Evolutionary conservation across 1,284 basidiomycete genomes (phyloP), one percentile per base, ranked within the genome.

Genomic region (Apiotrichum laibachii): DNA sequence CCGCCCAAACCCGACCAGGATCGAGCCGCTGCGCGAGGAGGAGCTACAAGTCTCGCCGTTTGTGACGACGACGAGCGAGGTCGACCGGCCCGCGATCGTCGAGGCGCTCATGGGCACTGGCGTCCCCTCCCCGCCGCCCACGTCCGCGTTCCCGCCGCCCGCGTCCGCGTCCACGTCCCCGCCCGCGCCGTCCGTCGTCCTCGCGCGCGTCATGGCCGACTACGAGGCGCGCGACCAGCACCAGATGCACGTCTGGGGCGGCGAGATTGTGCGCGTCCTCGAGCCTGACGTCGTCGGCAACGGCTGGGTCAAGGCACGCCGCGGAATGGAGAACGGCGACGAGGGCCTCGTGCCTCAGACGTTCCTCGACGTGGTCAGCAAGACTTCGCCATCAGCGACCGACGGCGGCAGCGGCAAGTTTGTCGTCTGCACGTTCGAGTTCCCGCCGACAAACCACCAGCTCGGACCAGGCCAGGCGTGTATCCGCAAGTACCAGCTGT

Each of bases 11-110:
- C 48, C 56, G 1, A 48, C 44, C 13, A 46, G 33, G 10, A 53
- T 46, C 15, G 60, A 66, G 49, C 65, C 65, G 2, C 48, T 66
- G 3, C 59, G 62, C 16, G 65, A 64, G 37, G 61, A 61, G 39
- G 65, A 66, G 40, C 33, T 55, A 21, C 56, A 58, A 10, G 60
- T 66, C 9, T 64, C 62, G 34, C 65, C 65, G 9, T 66, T 60
- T 46, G 47, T 66, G 13, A 34, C 53, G 4, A 26, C 37, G 2
- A 18, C 21, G 6, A 12, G 19, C n/a, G 61, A 58, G 13, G 40
- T 49, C 8, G 57, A 64, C 53, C 54, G 57, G 15, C 40, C 47
- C n/a, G 64, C 60, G 5, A 50, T 63, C 15, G 46, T 50, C 18
- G 59, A 42, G 10, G 59, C 60, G 18, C 49, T 61, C 16, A 48